These are phyloP conservation scores for Fusarium sp. DNA, from an alignment of 2,329 filamentous ascomycete species.

Conservation along the genomic window DNA sequence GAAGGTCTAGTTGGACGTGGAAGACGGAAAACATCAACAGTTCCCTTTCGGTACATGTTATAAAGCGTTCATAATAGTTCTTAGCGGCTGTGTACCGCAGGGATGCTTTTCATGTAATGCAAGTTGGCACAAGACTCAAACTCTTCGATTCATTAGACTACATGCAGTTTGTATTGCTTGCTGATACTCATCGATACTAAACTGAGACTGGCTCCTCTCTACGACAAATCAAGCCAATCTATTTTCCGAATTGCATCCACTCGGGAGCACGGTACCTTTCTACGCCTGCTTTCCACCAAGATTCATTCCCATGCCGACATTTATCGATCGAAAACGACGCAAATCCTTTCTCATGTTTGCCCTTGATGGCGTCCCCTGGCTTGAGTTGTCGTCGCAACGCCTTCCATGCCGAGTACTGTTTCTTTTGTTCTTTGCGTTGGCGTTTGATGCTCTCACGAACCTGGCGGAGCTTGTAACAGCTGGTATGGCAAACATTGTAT, in stretches of 20 bases:
- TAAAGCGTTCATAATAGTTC: conserved; percentile 42
- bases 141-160: conserved; percentile 22
- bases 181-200: conserved; percentile 27
- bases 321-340: conserved; percentile 47
- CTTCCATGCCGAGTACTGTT: conserved; percentile 50
- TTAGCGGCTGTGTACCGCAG: neutral
- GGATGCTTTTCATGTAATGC: neutral
- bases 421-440: conserved; percentile 44
- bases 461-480: conserved; percentile 46
- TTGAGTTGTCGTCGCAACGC: conserved; percentile 45
- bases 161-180: conserved; percentile 24
- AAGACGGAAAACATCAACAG: conserved; percentile 38
- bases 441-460: conserved; percentile 48
- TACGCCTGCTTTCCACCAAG: conserved; percentile 56
- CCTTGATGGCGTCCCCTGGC: conserved; percentile 43
- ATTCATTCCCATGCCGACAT: conserved; percentile 43
- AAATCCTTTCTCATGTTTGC: conserved; percentile 45
- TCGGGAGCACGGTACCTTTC: conserved; percentile 51
- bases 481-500: conserved; percentile 44
- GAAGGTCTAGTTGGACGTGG: conserved; percentile 56
- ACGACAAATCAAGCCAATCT: neutral
- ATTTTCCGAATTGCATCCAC: conserved; percentile 51
- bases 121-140: neutral
- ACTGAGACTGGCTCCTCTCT: conserved; percentile 1
- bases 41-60: conserved; percentile 63